Percentiles rank a stretch among this genome's conserved stretches.
Conservation (phyloP, 2,329 filamentous ascomycete genomes). For the Capronia epimyces region DNA sequence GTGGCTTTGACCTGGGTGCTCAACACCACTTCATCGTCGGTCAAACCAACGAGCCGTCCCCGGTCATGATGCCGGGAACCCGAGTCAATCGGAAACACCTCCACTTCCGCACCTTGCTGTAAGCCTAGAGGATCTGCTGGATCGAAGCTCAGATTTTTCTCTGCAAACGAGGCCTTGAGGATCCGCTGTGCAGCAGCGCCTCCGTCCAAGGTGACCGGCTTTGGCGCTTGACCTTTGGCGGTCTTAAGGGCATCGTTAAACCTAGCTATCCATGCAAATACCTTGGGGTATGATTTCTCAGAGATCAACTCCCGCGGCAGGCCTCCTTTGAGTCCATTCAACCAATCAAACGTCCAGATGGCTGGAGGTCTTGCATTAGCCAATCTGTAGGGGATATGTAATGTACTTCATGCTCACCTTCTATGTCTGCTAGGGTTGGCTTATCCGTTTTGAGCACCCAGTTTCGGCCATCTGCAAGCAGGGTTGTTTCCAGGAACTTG, state of each 20-base stretch:
- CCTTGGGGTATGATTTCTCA: slow-evolving; percentile 50
- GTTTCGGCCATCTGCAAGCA: slow-evolving; percentile 60
- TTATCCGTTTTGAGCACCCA: slow-evolving; percentile 56
- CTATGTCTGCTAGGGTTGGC: slow-evolving; percentile 61
- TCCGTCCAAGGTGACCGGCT: slow-evolving; percentile 47
- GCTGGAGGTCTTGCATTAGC: slow-evolving; percentile 34
- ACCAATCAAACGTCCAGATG: slow-evolving; percentile 64
- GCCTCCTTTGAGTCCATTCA: slow-evolving; percentile 51
- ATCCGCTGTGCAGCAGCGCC: slow-evolving; percentile 51
- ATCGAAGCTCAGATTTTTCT: slow-evolving; percentile 44
- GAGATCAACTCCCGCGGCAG: slow-evolving; percentile 52
- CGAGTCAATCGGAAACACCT: slow-evolving; percentile 59
- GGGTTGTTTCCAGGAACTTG: slow-evolving; percentile 54
- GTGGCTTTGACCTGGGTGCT: slow-evolving; percentile 44
- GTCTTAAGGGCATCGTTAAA: slow-evolving; percentile 49
- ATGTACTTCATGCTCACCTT: slow-evolving; percentile 42
- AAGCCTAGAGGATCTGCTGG: slow-evolving; percentile 50
- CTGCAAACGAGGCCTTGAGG: slow-evolving; percentile 43
- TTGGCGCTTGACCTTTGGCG: slow-evolving; percentile 40
- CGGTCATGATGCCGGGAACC: slow-evolving; percentile 55
- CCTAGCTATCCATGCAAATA: slow-evolving; percentile 60
- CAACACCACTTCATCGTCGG: slow-evolving; percentile 53
- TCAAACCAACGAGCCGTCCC: slow-evolving; percentile 52
- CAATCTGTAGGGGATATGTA: slow-evolving; percentile 14
- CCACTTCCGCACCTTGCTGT: slow-evolving; percentile 50